Base-by-base conservation (phyloP, 2,329 filamentous ascomycete species). In the Cordyceps fumosorosea region DNA sequence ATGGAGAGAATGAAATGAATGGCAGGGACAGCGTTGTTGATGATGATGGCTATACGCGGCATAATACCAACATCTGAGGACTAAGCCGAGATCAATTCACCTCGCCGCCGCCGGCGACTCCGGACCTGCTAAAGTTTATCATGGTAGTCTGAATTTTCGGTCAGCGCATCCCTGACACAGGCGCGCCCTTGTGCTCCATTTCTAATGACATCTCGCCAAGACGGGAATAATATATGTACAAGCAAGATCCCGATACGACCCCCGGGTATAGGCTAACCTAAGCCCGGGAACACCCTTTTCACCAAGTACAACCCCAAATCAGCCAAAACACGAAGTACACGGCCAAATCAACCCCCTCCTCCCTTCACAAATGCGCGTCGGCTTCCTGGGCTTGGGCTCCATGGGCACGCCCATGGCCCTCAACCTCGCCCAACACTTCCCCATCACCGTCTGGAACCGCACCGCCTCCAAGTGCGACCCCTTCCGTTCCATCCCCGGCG, bases 351-450 rank as follows among this genome's bases (percentile, higher is more conserved):
- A 44, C 70, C 26, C 26, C 6, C 26, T 6, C 26, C 6, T 29
- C 26, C 26, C 29, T 10, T 3, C 14, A 20, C 52, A 40, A 20
- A 67, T 66, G 64, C 64, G 61, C 37, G 60, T 74, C 24, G 71
- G 72, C 5, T 74, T 74, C 58, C 29, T 74, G 18, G 72, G 72
- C 3, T 59, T 73, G 2, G 71, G 72, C 22, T 65, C 67, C 18
- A 74, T 74, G 72, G 70, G 70, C 47, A 69, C 68, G 20, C 71
- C 72, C 32, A 74, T 74, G 72, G 72, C 72, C 42, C 62, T 72
- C 44, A 71, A 73, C 42, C 66, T 74, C 7, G 56, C 66, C n/a
- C 66, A 67, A 5, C 62, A 66, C 37, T 73, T 67, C 51, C 65
- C 64, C 0, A 34, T 71, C 4, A 69, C 66, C 0, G 71, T 74